These are phyloP conservation scores for Salvia hispanica DNA, from an alignment of 257 asterid genomes.

Conservation along the genomic window DNA sequence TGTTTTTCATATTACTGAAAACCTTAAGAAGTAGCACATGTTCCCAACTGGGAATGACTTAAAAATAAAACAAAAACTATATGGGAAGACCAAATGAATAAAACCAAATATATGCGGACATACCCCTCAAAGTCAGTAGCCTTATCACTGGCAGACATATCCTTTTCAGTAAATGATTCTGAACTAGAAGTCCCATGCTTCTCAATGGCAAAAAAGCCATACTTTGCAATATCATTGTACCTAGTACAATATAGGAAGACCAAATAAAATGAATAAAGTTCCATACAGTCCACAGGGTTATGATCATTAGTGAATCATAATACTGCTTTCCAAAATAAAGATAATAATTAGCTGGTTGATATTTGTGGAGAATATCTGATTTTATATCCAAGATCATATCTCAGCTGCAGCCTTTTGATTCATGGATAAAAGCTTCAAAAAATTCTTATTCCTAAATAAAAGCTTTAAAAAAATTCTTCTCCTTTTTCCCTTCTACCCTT, in stretches of 20 bases:
- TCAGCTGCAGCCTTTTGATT: constrained; percentile 1
- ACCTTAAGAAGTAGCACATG: constrained; percentile 10
- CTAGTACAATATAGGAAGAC: constrained; percentile 41
- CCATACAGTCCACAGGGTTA: constrained; percentile 18
- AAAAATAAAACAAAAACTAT: constrained; percentile 1
- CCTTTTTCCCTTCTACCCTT: background rate
- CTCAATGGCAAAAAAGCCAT: constrained; percentile 73
- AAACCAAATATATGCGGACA: background rate
- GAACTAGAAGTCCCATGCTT: constrained; percentile 42
- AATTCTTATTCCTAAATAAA: too few species aligned
- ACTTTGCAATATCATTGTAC: constrained; percentile 89
- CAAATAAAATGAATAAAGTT: constrained; percentile 14
- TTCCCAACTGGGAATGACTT: background rate
- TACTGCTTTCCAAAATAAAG: background rate
- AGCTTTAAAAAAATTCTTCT: too few species aligned
- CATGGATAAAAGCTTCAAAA: background rate
- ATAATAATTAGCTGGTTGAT: background rate
- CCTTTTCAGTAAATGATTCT: constrained; percentile 46
- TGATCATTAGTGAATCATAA: background rate
- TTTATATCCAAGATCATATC: background rate
- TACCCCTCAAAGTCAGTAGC: constrained; percentile 77
- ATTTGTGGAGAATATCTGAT: background rate
- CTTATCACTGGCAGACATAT: constrained; percentile 47
- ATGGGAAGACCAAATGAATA: background rate
- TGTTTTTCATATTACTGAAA: constrained; percentile 28